phyloP scores from a whole-genome alignment of 441 rosid species.

The Flueggea neowawraea region DNA sequence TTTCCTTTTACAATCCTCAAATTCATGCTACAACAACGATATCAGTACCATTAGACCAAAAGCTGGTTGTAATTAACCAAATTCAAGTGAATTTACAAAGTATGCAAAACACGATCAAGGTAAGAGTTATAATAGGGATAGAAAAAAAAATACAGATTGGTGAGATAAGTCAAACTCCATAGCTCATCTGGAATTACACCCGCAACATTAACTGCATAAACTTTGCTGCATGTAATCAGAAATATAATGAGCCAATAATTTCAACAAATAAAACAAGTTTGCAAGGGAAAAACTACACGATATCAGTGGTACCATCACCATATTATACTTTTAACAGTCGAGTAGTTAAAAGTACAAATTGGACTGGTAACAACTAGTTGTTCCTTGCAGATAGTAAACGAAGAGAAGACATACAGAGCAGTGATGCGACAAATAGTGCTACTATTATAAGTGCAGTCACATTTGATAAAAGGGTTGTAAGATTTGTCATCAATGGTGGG shows the following conservation, averaged over 20 bases:
- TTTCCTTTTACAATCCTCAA: too few relatives aligned
- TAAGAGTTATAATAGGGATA: background rate
- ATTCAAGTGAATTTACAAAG: background rate
- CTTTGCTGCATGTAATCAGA: background rate
- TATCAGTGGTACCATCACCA: too few relatives aligned
- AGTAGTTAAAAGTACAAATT: too few relatives aligned
- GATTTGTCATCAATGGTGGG: slow-evolving; percentile 20
- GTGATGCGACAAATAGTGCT: slow-evolving; percentile 50
- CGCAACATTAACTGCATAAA: background rate
- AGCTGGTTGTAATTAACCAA: too few relatives aligned
- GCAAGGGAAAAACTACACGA: too few relatives aligned
- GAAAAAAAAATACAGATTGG: slow-evolving; percentile 47
- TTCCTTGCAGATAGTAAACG: too few relatives aligned
- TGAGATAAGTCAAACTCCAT: slow-evolving; percentile 37
- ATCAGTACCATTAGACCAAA: too few relatives aligned
- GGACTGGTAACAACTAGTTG: too few relatives aligned
- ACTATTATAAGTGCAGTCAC: slow-evolving; percentile 43
- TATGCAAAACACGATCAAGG: background rate
- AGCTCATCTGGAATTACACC: background rate
- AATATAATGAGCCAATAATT: background rate
- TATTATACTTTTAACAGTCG: too few relatives aligned
- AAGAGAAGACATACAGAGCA: too few relatives aligned
- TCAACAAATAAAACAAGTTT: too few relatives aligned
- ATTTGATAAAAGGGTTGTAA: slow-evolving; percentile 57
- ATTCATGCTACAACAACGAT: too few relatives aligned